Evolutionary conservation across 495 filamentous ascomycete genomes (phyloP).

Genomic region (Trichoderma reesei): DNA sequence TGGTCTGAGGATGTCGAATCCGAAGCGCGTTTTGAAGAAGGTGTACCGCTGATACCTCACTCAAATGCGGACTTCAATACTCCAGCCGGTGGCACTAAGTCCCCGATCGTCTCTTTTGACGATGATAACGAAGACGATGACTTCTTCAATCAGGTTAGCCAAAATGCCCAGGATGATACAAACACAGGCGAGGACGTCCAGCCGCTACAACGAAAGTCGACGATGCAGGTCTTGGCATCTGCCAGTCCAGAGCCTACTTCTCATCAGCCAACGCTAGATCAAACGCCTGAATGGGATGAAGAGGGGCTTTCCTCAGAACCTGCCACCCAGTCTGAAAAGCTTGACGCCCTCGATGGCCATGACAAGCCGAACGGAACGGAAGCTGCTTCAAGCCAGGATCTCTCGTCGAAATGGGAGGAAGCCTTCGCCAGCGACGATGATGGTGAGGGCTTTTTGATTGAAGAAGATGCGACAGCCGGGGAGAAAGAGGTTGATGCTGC

Average conservation of each 20-base stretch:
- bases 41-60: slow-evolving; percentile 44
- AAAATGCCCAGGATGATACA: slow-evolving; percentile 11
- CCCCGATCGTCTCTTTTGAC: slow-evolving; percentile 27
- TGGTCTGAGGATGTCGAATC: slow-evolving; percentile 25
- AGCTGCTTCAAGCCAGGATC: slow-evolving; percentile 30
- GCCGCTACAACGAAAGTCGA: slow-evolving; percentile 47
- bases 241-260: slow-evolving; percentile 15
- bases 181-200: slow-evolving; percentile 16
- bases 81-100: slow-evolving; percentile 7
- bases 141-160: slow-evolving; percentile 38
- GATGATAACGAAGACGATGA: slow-evolving; percentile 37
- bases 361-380: background rate
- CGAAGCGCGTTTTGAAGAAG: slow-evolving; percentile 50
- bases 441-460: slow-evolving; percentile 49
- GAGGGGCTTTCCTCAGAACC: background rate
- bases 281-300: slow-evolving; percentile 11
- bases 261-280: slow-evolving; percentile 11
- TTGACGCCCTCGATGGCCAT: background rate
- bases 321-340: background rate
- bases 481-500: slow-evolving; percentile 39
- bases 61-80: slow-evolving; percentile 14
- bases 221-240: slow-evolving; percentile 42
- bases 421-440: slow-evolving; percentile 72
- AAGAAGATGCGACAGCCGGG: slow-evolving; percentile 28
- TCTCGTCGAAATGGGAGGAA: slow-evolving; percentile 75